Base-by-base conservation (phyloP, 148 eudicot genomes). In the Limonium bicolor region DNA sequence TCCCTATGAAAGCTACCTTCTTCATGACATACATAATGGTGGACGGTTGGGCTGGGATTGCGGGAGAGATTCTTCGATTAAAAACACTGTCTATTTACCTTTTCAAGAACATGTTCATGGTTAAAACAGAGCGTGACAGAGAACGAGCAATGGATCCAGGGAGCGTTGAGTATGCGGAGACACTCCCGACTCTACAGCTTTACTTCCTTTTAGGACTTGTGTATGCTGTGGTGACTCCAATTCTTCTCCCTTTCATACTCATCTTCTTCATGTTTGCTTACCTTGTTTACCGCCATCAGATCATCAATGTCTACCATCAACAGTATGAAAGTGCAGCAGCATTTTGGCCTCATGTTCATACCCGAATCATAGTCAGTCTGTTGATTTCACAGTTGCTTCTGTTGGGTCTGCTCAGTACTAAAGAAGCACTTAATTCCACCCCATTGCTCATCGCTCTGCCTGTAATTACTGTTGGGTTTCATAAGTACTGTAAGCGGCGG, bases 281-380 rank as follows among this genome's bases (percentile, higher is more conserved):
- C 64, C 73, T 90, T 13, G 85, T 90, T 7, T 90, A 77, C 47
- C 99, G 99, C 36, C 99, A 90, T 56, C 82, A 90, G 97, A 66
- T 84, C 33, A 90, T 90, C 39, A 90, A 90, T 59, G 95, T 90
- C 50, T 90, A 90, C 63, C 48, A 80, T 63, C 97, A 84, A 60
- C 66, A 34, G 22, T 90, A 90, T 28, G 97, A 90, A 59, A 90
- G 95, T 59, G 95, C 64, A 23, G 97, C 69, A 33, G 95, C 93
- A 46, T 90, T 90, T 23, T 90, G 97, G 97, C 97, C 97, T 16
- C 95, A 90, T 41, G 95, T 90, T 67, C 97, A 90, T 56, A 66
- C 64, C 33, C 95, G 97, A 35, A 90, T 90, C 33, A 61, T 90
- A 35, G 84, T 84, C 14, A 75, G 93, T 76, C 82, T 90, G 51